phyloP scores from a whole-genome alignment of 2,329 filamentous ascomycete genomes.

The Magnaporthiopsis incrustans region DNA sequence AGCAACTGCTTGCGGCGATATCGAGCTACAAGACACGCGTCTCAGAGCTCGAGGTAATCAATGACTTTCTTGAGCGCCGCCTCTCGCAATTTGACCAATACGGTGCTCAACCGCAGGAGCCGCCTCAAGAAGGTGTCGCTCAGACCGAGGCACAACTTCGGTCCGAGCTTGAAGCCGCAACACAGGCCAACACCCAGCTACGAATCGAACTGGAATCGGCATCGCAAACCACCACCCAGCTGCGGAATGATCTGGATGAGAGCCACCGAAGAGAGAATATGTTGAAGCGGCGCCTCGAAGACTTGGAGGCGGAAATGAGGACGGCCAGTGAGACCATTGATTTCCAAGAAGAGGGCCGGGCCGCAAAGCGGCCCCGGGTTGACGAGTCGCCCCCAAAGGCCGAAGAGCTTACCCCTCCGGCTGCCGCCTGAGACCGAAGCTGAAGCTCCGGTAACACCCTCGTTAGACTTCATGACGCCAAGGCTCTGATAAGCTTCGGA shows the following conservation, averaged over 20 bases:
- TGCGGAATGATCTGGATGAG: slow-evolving; percentile 63
- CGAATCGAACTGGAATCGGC: slow-evolving; percentile 44
- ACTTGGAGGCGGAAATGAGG: slow-evolving; percentile 57
- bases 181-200: slow-evolving; percentile 48
- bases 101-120: slow-evolving; percentile 42
- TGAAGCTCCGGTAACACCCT: neutral
- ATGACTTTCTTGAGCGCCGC: slow-evolving; percentile 67
- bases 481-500: neutral
- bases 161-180: slow-evolving; percentile 42
- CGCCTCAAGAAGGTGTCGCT: slow-evolving; percentile 68
- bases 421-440: neutral
- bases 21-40: slow-evolving; percentile 90
- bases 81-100: slow-evolving; percentile 63
- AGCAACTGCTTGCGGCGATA: slow-evolving; percentile 72
- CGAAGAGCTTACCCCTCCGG: slow-evolving; percentile 5
- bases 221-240: slow-evolving; percentile 29
- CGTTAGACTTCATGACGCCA: neutral
- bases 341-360: slow-evolving; percentile 18
- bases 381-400: slow-evolving; percentile 13
- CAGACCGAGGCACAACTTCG: slow-evolving; percentile 49
- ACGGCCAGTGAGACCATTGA: slow-evolving; percentile 22
- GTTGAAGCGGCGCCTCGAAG: slow-evolving; percentile 73
- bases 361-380: slow-evolving; percentile 23
- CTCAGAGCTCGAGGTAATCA: slow-evolving; percentile 92
- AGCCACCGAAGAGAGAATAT: slow-evolving; percentile 71